phyloP scores from a whole-genome alignment of 176 grass and related monocot genomes.

The Lolium multiflorum region DNA sequence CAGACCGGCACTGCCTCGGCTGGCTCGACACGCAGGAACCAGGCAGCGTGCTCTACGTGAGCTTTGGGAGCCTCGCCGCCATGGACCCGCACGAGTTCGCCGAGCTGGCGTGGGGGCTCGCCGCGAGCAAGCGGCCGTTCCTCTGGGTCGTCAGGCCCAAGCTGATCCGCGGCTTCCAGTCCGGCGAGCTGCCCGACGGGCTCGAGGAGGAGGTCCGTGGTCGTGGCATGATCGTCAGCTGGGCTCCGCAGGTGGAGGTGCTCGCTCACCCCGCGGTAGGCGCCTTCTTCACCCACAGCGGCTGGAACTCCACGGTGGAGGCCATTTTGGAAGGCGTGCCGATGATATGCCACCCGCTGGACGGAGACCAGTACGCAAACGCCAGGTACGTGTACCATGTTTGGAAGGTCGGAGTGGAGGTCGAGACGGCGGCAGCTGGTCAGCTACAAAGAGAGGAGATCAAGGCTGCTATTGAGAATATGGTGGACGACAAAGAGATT shows the following conservation, averaged over 20 bases:
- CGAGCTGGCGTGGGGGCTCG: slow-evolving; percentile 30
- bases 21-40: slow-evolving; percentile 24
- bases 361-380: not conserved
- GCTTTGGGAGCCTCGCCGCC: slow-evolving; percentile 16
- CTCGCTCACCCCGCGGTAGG: not conserved
- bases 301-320: slow-evolving; percentile 34
- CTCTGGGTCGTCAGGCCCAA: slow-evolving; percentile 4
- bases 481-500: not conserved
- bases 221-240: not conserved
- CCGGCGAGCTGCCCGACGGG: not conserved
- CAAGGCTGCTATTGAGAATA: not conserved
- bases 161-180: not conserved
- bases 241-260: slow-evolving; percentile 31
- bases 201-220: not conserved
- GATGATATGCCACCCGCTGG: slow-evolving; percentile 4
- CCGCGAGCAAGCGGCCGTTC: not conserved
- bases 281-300: slow-evolving; percentile 21
- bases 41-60: not conserved
- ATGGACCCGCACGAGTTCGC: slow-evolving; percentile 11
- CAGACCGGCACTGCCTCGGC: not conserved
- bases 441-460: not conserved
- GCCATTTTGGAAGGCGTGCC: not conserved
- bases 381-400: slow-evolving; percentile 18
- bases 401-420: not conserved
- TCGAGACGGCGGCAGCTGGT: not conserved